Evolutionary conservation across 495 filamentous ascomycete genomes (phyloP).

Genomic region (Aspergillus nanangensis): DNA sequence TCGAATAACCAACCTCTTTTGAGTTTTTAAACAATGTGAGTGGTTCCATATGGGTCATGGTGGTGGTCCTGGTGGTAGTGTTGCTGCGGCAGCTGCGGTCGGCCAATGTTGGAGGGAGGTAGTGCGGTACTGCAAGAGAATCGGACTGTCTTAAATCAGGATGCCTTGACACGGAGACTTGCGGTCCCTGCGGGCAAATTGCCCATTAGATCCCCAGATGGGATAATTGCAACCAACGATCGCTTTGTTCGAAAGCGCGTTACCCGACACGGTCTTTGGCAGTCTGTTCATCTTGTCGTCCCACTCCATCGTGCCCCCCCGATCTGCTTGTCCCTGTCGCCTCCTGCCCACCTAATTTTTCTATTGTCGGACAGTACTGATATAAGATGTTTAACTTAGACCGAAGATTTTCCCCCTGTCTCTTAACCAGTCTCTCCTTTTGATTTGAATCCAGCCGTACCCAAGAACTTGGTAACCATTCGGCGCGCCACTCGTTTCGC

Average conservation of each 20-base stretch:
- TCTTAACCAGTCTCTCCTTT: conserved; percentile 1
- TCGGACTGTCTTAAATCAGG: too few species aligned
- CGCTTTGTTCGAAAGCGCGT: conserved; percentile 28
- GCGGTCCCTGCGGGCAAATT: too few species aligned
- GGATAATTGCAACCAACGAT: conserved; percentile 33
- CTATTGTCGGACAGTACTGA: too few species aligned
- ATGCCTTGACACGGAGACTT: too few species aligned
- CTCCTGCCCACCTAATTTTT: conserved; percentile 6
- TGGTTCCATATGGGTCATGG: conserved; percentile 6
- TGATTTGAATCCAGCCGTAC: conserved; percentile 4
- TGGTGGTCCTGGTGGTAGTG: conserved; percentile 5
- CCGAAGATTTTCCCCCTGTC: not conserved
- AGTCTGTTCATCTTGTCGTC: conserved; percentile 4
- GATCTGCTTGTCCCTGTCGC: conserved; percentile 9
- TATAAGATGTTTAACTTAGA: too few species aligned
- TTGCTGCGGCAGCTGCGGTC: too few species aligned
- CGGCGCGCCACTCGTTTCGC: conserved; percentile 12
- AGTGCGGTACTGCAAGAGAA: too few species aligned
- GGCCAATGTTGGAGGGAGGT: too few species aligned
- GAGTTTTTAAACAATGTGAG: conserved; percentile 1
- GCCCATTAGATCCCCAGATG: too few species aligned
- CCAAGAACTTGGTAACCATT: conserved; percentile 9
- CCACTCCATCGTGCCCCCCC: conserved; percentile 1
- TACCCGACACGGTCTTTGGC: conserved; percentile 4
- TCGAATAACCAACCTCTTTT: not conserved